Conservation (phyloP, 176 grass and related monocot genomes). For the Oryza glumipatula region DNA sequence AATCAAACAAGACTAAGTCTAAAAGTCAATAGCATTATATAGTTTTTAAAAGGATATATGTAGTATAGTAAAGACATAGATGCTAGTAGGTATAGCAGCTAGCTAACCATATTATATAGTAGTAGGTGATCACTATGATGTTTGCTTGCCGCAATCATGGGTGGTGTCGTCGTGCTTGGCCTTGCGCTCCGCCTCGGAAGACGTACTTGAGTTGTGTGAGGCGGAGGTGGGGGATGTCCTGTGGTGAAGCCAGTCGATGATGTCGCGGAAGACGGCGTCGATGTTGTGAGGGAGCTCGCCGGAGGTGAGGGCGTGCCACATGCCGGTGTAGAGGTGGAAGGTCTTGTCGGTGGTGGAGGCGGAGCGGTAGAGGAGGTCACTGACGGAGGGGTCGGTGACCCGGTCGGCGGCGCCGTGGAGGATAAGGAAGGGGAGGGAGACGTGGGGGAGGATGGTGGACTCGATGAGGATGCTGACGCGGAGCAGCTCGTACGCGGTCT, state of each 20-base stretch:
- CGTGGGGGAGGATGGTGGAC: conserved; percentile 45
- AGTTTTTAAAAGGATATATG: too few species aligned
- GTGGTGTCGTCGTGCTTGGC: conserved; percentile 30
- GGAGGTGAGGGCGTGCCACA: conserved; percentile 87
- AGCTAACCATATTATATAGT: too few species aligned
- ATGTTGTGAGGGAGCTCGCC: conserved; percentile 61
- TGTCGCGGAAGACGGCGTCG: conserved; percentile 44
- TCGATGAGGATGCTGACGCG: conserved; percentile 54
- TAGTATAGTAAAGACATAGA: too few species aligned
- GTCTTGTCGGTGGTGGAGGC: conserved; percentile 62
- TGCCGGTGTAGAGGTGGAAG: conserved; percentile 61
- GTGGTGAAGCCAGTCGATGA: conserved; percentile 59
- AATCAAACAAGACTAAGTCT: too few species aligned
- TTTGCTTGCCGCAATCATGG: background rate
- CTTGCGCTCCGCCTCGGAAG: conserved; percentile 43
- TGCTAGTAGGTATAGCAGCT: too few species aligned
- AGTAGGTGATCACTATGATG: too few species aligned
- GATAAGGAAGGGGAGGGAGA: conserved; percentile 65
- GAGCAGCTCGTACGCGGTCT: conserved; percentile 54
- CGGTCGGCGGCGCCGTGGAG: conserved; percentile 72
- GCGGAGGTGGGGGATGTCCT: conserved; percentile 14
- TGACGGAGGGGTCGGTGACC: conserved; percentile 67
- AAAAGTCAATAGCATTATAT: too few species aligned
- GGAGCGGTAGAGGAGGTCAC: conserved; percentile 50
- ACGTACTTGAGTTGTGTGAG: background rate